Conservation (phyloP, 108 stramenopile species). For the Cyclotella atomus region DNA sequence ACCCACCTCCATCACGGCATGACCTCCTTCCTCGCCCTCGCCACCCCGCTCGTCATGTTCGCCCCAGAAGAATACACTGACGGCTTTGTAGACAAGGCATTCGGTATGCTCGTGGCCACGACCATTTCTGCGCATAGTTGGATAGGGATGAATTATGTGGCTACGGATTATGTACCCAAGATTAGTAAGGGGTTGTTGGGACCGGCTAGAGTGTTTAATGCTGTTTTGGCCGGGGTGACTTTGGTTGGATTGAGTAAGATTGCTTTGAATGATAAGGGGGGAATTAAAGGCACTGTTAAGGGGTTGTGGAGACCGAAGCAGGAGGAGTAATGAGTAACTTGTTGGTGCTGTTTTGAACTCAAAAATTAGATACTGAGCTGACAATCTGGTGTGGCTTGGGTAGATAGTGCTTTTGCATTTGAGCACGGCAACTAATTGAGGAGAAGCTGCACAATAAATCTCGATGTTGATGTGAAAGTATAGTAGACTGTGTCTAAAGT, state of each 20-base stretch:
- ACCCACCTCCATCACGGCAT: slow-evolving; percentile 79
- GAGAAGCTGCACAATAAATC: background rate
- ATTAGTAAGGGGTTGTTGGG: slow-evolving; percentile 69
- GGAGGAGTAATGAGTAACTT: background rate
- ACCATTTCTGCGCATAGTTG: slow-evolving; percentile 83
- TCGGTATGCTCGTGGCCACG: slow-evolving; percentile 76
- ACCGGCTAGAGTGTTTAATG: slow-evolving; percentile 76
- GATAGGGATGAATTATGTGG: slow-evolving; percentile 93
- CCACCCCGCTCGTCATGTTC: slow-evolving; percentile 73
- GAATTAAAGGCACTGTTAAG: slow-evolving; percentile 77
- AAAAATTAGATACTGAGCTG: too few relatives aligned
- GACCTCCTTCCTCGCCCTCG: slow-evolving; percentile 64
- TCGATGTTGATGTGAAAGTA: background rate
- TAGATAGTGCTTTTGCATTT: background rate
- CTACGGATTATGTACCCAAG: slow-evolving; percentile 94
- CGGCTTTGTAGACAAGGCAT: slow-evolving; percentile 59
- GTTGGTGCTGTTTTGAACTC: background rate
- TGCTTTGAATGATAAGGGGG: slow-evolving; percentile 65
- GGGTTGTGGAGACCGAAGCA: slow-evolving; percentile 76
- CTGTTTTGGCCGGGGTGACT: slow-evolving; percentile 64
- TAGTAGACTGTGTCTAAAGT: too few relatives aligned
- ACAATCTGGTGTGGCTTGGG: background rate
- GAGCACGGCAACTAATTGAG: background rate
- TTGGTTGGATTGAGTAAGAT: slow-evolving; percentile 70
- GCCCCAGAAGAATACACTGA: slow-evolving; percentile 65